Conservation (phyloP, 2,329 filamentous ascomycete species). For the Tolypocladium endophyticum region DNA sequence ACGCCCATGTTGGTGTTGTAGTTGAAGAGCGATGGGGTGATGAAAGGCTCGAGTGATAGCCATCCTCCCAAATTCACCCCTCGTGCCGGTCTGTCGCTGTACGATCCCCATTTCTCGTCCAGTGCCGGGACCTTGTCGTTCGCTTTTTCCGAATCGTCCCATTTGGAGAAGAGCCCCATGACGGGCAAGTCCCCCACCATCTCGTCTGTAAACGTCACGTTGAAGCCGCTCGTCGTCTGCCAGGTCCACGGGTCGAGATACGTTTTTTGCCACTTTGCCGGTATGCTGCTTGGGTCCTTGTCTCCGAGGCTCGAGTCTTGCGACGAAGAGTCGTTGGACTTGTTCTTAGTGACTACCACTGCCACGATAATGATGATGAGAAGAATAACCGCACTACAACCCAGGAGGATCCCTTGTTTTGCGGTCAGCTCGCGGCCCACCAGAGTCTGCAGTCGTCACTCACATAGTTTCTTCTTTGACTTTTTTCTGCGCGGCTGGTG, state of each 20-base stretch:
- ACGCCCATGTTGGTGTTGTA: slow-evolving; percentile 53
- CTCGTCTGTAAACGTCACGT: slow-evolving; percentile 80
- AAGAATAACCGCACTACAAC: slow-evolving; percentile 41
- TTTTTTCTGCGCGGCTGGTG: slow-evolving; percentile 31
- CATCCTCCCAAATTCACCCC: slow-evolving; percentile 92
- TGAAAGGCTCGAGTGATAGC: slow-evolving; percentile 90
- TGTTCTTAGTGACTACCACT: slow-evolving; percentile 56
- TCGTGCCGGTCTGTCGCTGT: slow-evolving; percentile 67
- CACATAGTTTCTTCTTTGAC: slow-evolving; percentile 52
- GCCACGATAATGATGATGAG: slow-evolving; percentile 59
- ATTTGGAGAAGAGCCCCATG: slow-evolving; percentile 77
- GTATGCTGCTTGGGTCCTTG: slow-evolving; percentile 46
- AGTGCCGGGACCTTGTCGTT: slow-evolving; percentile 75
- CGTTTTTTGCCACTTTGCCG: slow-evolving; percentile 57
- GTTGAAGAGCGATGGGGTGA: slow-evolving; percentile 82
- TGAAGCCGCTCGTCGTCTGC: slow-evolving; percentile 85
- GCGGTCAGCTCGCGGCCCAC: slow-evolving; percentile 9
- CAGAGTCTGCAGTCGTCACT: slow-evolving; percentile 15
- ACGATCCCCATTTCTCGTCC: slow-evolving; percentile 64
- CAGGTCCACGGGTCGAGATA: slow-evolving; percentile 84
- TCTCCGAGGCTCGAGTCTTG: slow-evolving; percentile 31
- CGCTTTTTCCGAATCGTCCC: slow-evolving; percentile 71
- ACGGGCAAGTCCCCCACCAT: slow-evolving; percentile 80
- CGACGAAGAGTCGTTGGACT: slow-evolving; percentile 18
- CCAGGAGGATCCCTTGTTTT: slow-evolving; percentile 45